phyloP scores from a whole-genome alignment of 768 basidiomycete genomes.

The Mycena sanguinolenta region DNA sequence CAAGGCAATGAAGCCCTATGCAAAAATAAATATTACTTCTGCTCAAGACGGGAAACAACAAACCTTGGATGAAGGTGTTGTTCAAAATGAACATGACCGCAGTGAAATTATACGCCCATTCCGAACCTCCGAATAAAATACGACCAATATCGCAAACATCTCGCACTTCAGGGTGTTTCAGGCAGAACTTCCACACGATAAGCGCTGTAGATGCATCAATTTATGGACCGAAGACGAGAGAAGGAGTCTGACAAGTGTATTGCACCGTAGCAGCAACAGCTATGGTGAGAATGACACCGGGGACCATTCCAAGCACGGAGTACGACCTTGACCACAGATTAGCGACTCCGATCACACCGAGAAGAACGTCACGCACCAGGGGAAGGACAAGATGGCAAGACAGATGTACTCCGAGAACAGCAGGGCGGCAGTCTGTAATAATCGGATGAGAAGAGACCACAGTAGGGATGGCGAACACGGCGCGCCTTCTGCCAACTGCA shows the following conservation, averaged over 20 bases:
- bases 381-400: slow-evolving; percentile 47
- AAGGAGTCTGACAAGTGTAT: slow-evolving; percentile 50
- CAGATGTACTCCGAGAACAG: slow-evolving; percentile 54
- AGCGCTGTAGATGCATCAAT: slow-evolving; percentile 42
- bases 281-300: slow-evolving; percentile 57
- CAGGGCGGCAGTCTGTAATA: slow-evolving; percentile 46
- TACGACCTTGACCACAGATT: slow-evolving; percentile 11
- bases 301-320: slow-evolving; percentile 59
- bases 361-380: slow-evolving; percentile 33
- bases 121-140: slow-evolving; percentile 60
- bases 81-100: slow-evolving; percentile 67
- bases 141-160: slow-evolving; percentile 67
- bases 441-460: not conserved
- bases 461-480: slow-evolving; percentile 11
- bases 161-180: slow-evolving; percentile 62
- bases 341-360: not conserved
- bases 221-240: not conserved
- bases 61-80: slow-evolving; percentile 68
- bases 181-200: slow-evolving; percentile 59
- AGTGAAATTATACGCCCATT: slow-evolving; percentile 63
- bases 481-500: slow-evolving; percentile 66
- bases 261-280: slow-evolving; percentile 53
- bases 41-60: not conserved
- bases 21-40: slow-evolving; percentile 44
- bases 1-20: slow-evolving; percentile 54